phyloP scores from a whole-genome alignment of 2,329 filamentous ascomycete genomes.

The Clonostachys sp. region DNA sequence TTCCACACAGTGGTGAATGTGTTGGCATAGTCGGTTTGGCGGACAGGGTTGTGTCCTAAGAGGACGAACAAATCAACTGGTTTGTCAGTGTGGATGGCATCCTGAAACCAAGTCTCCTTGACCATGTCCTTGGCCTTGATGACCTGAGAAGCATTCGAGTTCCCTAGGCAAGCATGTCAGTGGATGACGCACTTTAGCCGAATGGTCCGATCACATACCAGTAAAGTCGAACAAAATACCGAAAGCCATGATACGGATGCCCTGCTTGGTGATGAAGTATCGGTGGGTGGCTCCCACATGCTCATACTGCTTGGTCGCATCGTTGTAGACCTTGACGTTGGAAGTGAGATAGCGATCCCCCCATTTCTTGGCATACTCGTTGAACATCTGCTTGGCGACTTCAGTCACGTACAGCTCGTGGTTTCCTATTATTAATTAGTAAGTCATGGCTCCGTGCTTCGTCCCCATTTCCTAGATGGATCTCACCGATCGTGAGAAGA shows the following conservation, averaged over 20 bases:
- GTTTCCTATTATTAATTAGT: conserved; percentile 32
- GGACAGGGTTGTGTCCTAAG: conserved; percentile 58
- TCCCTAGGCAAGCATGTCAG: conserved; percentile 28
- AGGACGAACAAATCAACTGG: conserved; percentile 61
- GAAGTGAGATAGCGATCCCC: conserved; percentile 38
- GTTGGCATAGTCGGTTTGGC: conserved; percentile 33
- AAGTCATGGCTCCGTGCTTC: background rate
- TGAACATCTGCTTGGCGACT: conserved; percentile 57
- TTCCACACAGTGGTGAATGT: conserved; percentile 43
- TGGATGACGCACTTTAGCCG: background rate
- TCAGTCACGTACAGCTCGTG: conserved; percentile 62
- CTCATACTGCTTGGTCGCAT: conserved; percentile 27
- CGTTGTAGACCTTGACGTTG: conserved; percentile 37
- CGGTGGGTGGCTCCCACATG: conserved; percentile 36
- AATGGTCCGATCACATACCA: conserved; percentile 34
- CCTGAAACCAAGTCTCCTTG: conserved; percentile 55
- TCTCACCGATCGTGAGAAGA: conserved; percentile 31
- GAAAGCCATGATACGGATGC: conserved; percentile 37
- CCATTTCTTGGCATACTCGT: conserved; percentile 53
- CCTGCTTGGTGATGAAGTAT: conserved; percentile 35
- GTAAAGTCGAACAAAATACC: conserved; percentile 41
- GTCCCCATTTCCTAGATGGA: background rate
- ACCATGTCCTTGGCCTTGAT: conserved; percentile 46
- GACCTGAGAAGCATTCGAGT: conserved; percentile 57
- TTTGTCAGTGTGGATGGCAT: conserved; percentile 45